phyloP scores from a whole-genome alignment of 257 asterid genomes.

The Solanum chiquidenum region DNA sequence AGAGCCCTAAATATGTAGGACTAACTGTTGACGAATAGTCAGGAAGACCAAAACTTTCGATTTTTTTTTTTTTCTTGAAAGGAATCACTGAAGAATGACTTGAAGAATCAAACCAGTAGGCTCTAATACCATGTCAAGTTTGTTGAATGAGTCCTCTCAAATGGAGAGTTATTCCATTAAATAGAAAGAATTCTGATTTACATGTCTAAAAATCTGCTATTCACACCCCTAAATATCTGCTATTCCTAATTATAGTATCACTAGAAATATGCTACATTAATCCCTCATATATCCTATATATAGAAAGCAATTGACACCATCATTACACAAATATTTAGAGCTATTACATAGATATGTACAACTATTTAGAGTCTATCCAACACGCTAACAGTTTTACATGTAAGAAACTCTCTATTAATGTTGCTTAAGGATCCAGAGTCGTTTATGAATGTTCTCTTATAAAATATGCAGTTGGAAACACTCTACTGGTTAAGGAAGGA shows the following conservation, averaged over 20 bases:
- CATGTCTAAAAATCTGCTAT: background rate
- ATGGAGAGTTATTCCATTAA: background rate
- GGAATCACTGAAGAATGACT: background rate
- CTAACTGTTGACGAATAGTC: background rate
- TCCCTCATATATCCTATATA: background rate
- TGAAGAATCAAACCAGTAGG: background rate
- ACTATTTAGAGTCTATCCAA: background rate
- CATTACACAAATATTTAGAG: background rate
- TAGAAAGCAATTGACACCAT: background rate
- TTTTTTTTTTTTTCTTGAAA: background rate
- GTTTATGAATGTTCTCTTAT: background rate
- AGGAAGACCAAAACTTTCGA: background rate
- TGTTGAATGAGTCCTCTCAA: background rate
- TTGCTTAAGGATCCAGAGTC: background rate
- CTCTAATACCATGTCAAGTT: background rate
- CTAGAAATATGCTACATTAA: background rate
- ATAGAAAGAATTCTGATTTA: background rate
- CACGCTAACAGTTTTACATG: background rate
- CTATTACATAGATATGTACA: background rate
- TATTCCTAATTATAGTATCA: background rate
- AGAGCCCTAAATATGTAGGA: background rate
- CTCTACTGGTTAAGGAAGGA: background rate
- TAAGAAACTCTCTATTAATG: background rate
- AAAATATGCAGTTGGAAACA: background rate
- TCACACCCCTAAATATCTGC: background rate